Base-by-base conservation (phyloP, 805 yeast species). In the Wickerhamiella allomyrinae region DNA sequence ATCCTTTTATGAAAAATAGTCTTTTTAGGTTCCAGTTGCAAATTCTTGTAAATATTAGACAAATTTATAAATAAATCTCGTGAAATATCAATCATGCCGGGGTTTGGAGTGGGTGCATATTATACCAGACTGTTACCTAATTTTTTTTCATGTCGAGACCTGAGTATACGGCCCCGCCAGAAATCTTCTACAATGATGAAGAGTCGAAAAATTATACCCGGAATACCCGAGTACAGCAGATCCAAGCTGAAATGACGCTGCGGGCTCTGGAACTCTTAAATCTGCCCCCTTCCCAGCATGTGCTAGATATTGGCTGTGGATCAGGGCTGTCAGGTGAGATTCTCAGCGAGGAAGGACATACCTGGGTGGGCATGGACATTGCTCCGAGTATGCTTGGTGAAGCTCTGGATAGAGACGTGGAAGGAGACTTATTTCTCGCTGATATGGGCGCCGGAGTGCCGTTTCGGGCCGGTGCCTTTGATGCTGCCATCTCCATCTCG, bases 331-430 rank as follows among this genome's bases (percentile, higher is more conserved):
- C 91, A 29, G 98, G 98, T 5, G 97, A 91, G 57, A 89, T 91
- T 27, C 65, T 91, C 34, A 75, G 89, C 0, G 94, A 91, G 55
- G 97, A 91, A 58, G 94, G 94, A 7, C 94, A 84, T 57, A 67
- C 77, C 43, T 91, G 98, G 97, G 65, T 84, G 34, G 98, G 98
- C 5, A 76, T 91, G 84, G 98, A 91, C 62, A 91, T 91, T 40
- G 76, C 97, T 0, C 89, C 96, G 1, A 78, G 89, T 37, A 91
- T 91, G 98, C 68, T 91, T 52, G 95, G 95, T 1, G 82, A 93
- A 3, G 98, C 94, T 0, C 63, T 91, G 25, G 95, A 86, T 52
- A 69, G 95, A 57, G 95, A 82, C 27, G 79, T 85, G 11, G 96
- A 85, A 43, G 98, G 98, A 11, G 98, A 91, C 59, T 62, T 91